Evolutionary conservation across 768 basidiomycete genomes (phyloP), one percentile per base, ranked within the genome.

Genomic region (Kwoniella pini): DNA sequence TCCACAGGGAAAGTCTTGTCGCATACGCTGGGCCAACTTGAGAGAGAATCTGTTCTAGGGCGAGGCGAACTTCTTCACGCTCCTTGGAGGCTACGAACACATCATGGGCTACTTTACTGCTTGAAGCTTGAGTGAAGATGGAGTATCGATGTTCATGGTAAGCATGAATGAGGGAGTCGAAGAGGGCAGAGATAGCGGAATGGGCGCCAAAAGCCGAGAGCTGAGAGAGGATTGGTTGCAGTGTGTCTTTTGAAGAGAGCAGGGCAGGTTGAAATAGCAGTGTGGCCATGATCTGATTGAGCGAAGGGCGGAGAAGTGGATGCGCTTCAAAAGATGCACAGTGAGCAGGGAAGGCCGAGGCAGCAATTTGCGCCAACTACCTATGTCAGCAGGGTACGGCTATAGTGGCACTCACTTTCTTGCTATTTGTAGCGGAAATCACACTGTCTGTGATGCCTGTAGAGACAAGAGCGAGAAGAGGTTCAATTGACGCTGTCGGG

Each of bases 61-160:
- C 54, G 28, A 39, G 30, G 17, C 56, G 59, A 1, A 69, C 65
- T 11, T 63, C 62, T n/a, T 54, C 58, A 3, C 69, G 58, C 12
- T 70, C 69, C 45, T 64, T 65, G n/a, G 46, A 61, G 2, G 67
- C 49, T 13, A 71, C 55, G 36, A 69, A 68, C 3, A 71, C 64
- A 28, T 74, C 72, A 2, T 60, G 58, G 7, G 69, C 48, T 12
- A 67, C 30, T 36, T 65, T 66, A 22, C 63, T 63, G 17, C 67
- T 45, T 13, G 70, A 62, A 3, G 69, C 59, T 27, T 69, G 69
- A 1, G 68, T 62, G 42, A 69, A 74, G 27, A 74, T 63, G 21
- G 63, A 30, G 49, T 64, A 69, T 19, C 72, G 57, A 13, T 57
- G 24, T n/a, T 49, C 11, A 36, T 69, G 65, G 12, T 63, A 28